Conservation (phyloP, 163 green algal genomes). For the Chlorella variabilis region DNA sequence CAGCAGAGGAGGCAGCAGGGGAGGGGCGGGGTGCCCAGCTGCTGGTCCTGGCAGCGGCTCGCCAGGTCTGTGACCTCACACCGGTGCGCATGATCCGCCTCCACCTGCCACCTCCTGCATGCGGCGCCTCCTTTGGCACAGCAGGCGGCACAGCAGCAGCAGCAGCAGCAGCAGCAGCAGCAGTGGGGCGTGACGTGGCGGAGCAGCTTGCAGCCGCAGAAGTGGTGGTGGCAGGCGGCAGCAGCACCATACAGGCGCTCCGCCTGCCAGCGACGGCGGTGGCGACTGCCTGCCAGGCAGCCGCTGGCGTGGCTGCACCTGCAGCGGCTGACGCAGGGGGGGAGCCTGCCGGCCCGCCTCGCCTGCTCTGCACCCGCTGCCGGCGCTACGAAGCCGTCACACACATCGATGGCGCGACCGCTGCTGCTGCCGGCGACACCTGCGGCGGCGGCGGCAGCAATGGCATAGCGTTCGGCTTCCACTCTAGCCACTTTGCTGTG, state of each 20-base stretch:
- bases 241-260: not conserved
- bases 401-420: not conserved
- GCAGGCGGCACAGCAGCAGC: not conserved
- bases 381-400: slow-evolving; percentile 20
- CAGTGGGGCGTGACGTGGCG: not conserved
- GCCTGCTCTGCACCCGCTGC: not conserved
- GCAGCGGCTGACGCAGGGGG: not conserved
- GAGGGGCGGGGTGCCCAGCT: not conserved
- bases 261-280: slow-evolving; percentile 1
- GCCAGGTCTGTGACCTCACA: not conserved
- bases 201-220: not conserved
- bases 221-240: slow-evolving; percentile 13
- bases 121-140: too few relatives aligned
- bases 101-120: not conserved
- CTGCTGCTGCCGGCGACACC: too few relatives aligned
- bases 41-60: slow-evolving; percentile 16
- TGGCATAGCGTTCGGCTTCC: slow-evolving; percentile 21
- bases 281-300: too few relatives aligned
- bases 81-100: slow-evolving; percentile 10
- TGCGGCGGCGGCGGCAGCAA: not conserved
- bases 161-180: too few relatives aligned
- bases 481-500: slow-evolving; percentile 27
- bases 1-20: not conserved
- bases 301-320: too few relatives aligned
- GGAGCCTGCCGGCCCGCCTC: not conserved